phyloP scores from a whole-genome alignment of 2,329 filamentous ascomycete genomes.

The Pezicula neosporulosa region DNA sequence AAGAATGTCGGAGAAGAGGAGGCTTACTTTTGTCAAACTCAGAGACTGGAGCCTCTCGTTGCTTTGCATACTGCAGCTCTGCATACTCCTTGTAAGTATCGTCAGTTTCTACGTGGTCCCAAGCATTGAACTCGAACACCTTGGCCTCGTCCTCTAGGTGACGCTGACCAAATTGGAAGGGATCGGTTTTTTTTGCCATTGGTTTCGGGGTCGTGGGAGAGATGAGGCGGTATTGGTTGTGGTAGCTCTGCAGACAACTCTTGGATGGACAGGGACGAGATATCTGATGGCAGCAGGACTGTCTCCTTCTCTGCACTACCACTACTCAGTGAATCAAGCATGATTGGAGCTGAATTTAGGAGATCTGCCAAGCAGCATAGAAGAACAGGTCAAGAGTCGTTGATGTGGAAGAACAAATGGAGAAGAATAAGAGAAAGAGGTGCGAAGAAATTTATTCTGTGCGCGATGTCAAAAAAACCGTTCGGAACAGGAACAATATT shows the following conservation, averaged over 20 bases:
- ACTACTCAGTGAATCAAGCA: slow-evolving; percentile 10
- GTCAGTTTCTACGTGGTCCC: slow-evolving; percentile 97
- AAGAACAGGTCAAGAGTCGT: background rate
- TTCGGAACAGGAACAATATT: background rate
- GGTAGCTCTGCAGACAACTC: slow-evolving; percentile 13
- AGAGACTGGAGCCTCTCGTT: slow-evolving; percentile 81
- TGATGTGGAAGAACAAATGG: background rate
- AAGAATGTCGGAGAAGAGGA: background rate
- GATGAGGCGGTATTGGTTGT: slow-evolving; percentile 20
- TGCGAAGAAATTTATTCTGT: background rate
- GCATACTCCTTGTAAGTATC: slow-evolving; percentile 83
- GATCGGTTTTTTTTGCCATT: slow-evolving; percentile 87
- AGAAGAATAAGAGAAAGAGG: background rate
- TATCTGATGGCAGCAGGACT: slow-evolving; percentile 8
- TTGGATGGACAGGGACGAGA: slow-evolving; percentile 15
- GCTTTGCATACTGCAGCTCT: slow-evolving; percentile 77
- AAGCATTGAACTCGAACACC: slow-evolving; percentile 96
- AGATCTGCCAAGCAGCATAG: background rate
- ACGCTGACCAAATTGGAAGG: slow-evolving; percentile 93
- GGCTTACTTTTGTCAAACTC: slow-evolving; percentile 84
- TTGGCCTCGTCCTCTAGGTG: slow-evolving; percentile 80
- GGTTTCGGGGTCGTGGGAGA: slow-evolving; percentile 40
- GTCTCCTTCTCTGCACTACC: slow-evolving; percentile 4
- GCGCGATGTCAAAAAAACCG: background rate
- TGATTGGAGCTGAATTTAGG: background rate